Base-by-base conservation (phyloP, 805 yeast species). In the Schwanniomyces vanrijiae region DNA sequence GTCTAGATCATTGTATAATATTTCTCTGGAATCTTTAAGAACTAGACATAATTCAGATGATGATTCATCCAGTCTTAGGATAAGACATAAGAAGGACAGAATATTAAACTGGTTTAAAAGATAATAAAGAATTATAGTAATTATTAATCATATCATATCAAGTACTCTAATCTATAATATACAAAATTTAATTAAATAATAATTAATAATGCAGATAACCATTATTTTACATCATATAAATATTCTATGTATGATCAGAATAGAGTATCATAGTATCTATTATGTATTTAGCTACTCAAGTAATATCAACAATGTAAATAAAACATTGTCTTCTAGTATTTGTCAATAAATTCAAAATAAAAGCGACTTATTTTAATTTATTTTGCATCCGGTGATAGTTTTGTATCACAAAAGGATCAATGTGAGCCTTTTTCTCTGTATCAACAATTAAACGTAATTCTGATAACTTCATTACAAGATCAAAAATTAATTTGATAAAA, bases 31-130 rank as follows among this genome's bases (percentile, higher is more conserved):
- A 2, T 31, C 35, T 14, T 18, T 31, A 16, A 16, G 19, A 16
- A 6, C 35, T 14, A 7, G 35, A 11, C 14, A 20, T 31, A 18
- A 31, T 31, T 31, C 35, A 31, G 16, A 11, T 31, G 35, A 31
- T 18, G 53, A 45, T 45, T 45, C 43, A 29, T 39, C 31, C 33
- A 49, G 52, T 42, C 46, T 37, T 40, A 54, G 42, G n/a, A 52
- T n/a, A 37, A 58, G 49, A 42, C 49, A 46, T 34, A 53, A 52
- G 26, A 52, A 58, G 9, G 51, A 51, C 24, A 61, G 50, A 46
- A 47, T 64, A 21, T 47, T 59, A 21, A 54, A 45, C 14, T 65
- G 69, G 69, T 60, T 65, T 25, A 54, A 53, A 41, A 57, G 53
- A 42, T n/a, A 55, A 46, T 16, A 31, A 31, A 16, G 35, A 31